A percentile compares a stretch with the other conserved stretches of the same genome.
Conservation (phyloP, 192 early-diverging fungal species). For the Ambispora gerdemannii region DNA sequence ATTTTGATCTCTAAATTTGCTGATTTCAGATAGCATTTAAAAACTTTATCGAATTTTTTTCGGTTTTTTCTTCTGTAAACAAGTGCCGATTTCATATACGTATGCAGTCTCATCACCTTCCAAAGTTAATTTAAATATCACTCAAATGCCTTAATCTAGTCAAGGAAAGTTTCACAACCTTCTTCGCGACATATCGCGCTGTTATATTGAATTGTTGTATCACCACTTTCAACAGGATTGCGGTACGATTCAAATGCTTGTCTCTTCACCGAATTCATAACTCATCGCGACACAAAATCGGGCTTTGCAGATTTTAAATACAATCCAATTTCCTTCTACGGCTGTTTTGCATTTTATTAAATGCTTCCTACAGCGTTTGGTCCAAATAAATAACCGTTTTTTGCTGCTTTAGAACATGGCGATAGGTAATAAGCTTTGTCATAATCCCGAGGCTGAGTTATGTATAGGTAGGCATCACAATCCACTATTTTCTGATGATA, state of each 20-base stretch:
- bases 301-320: too few relatives aligned
- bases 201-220: conserved; percentile 30
- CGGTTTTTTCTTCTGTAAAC: conserved; percentile 60
- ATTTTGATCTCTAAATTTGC: conserved; percentile 50
- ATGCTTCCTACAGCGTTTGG: too few relatives aligned
- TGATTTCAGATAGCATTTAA: conserved; percentile 54
- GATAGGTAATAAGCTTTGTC: too few relatives aligned
- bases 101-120: conserved; percentile 54
- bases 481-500: too few relatives aligned
- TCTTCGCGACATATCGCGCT: conserved; percentile 36
- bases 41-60: conserved; percentile 46
- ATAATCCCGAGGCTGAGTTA: too few relatives aligned
- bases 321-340: too few relatives aligned
- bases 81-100: conserved; percentile 74
- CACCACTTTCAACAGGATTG: conserved; percentile 35
- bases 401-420: too few relatives aligned
- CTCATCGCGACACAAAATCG: too few relatives aligned
- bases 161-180: conserved; percentile 35
- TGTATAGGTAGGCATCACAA: too few relatives aligned
- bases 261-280: too few relatives aligned
- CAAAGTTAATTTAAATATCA: conserved; percentile 54
- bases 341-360: too few relatives aligned
- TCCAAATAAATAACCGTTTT: too few relatives aligned
- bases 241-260: conserved; percentile 44
- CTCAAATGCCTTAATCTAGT: conserved; percentile 51